Evolutionary conservation across 148 eudicot species (phyloP).

Genomic region (Rhododendron mucronatum): DNA sequence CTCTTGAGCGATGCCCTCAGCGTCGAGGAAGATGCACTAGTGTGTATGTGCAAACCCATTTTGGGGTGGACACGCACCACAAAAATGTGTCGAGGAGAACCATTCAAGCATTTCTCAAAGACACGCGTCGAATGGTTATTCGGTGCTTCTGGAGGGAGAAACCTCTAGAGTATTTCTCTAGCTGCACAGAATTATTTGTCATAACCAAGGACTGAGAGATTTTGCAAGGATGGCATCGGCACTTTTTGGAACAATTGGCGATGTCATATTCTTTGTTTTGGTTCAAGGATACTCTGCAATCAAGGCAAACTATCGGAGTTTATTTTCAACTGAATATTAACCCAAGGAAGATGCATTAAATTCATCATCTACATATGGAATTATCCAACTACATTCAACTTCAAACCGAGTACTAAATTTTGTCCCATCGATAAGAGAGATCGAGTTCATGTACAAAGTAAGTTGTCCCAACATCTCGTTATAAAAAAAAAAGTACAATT

Average conservation of each 20-base stretch:
- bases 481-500: neutral
- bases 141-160: neutral
- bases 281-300: neutral
- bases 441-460: neutral
- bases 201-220: neutral
- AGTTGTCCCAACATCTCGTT: neutral
- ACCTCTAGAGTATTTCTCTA: neutral
- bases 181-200: neutral
- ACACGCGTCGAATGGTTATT: neutral
- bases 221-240: neutral
- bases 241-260: neutral
- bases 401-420: neutral
- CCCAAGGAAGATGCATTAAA: neutral
- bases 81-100: neutral
- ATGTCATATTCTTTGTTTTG: neutral
- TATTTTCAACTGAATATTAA: neutral
- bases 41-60: neutral
- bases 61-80: neutral
- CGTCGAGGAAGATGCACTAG: neutral
- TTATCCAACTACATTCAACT: neutral
- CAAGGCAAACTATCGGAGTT: neutral
- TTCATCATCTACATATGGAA: neutral
- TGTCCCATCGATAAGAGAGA: neutral
- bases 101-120: neutral
- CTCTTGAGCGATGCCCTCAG: neutral